Evolutionary conservation across 2,329 filamentous ascomycete species (phyloP), one percentile per base, ranked within the genome.

Genomic region (Fusarium sp.): DNA sequence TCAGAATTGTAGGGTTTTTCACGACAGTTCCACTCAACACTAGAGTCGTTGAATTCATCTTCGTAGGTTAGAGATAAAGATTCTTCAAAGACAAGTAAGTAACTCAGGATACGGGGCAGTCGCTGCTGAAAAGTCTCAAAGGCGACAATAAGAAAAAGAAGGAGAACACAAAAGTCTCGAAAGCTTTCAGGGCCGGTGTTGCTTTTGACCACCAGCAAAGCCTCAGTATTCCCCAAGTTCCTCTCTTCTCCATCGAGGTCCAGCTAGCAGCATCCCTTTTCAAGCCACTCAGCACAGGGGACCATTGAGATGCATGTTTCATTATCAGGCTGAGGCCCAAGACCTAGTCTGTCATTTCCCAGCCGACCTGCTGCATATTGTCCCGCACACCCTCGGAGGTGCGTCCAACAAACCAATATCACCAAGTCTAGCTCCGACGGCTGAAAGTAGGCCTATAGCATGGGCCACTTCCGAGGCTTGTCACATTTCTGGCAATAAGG

Each of bases 201-300:
- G 24, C 32, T 56, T 17, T 65, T 55, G 42, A 65, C 41, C 36
- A n/a, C 35, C 6, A 47, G 24, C 63, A 28, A 28, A 18, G 14
- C 26, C 62, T 18, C 17, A 36, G 12, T 17, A 47, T 51, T 24
- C 26, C 8, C 32, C 10, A 13, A 12, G 51, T 63, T 48, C 24
- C 35, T 42, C 39, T 42, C 22, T 35, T 42, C 39, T 44, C 24
- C 20, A 36, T 53, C 15, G 9, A 17, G 30, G n/a, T 18, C 30
- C 51, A 39, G 45, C 64, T 57, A 26, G 22, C 35, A 26, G 14
- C 44, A 53, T 22, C 26, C 63, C 69, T 45, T 68, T 44, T 54
- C 42, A 68, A 72, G 69, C 69, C 69, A 72, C 68, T 57, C 32
- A 54, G n/a, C 63, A 30, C 38, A 14, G 20, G 26, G 11, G 32